Evolutionary conservation across 331 rosid genomes (phyloP), one percentile per base, ranked within the genome.

Genomic region (Erythrophleum ivorense): DNA sequence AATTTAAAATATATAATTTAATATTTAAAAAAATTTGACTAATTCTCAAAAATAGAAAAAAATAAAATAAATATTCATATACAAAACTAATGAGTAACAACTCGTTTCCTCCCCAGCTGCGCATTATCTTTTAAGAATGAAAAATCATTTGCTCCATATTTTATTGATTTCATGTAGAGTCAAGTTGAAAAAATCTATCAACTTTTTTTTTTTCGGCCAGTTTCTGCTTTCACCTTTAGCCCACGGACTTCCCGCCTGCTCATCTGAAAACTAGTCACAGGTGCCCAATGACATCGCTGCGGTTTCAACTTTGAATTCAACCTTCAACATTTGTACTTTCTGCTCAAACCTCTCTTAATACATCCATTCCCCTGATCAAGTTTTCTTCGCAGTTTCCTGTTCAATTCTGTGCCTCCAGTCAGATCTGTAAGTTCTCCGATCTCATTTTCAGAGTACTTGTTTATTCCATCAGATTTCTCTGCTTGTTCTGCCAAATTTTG

Each of bases 191-290:
- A 36, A 36, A 36, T 36, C 40, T 36, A 36, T 0, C 16, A 15
- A 11, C 9, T 49, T 49, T 12, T 49, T 3, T 8, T 10, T 62
- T 62, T 60, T 62, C 15, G 11, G 6, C 5, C 33, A 63, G 5
- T 13, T 65, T 13, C 36, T 10, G 10, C 9, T 36, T 16, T 36
- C n/a, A 62, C 31, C 9, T 33, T 5, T 2, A 19, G 62, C 81
- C 68, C 79, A 68, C 34, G 46, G 65, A 58, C 62, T 80, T 84
- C 87, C 78, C 84, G 83, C 81, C 21, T 18, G 55, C 48, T 33
- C 36, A 64, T 68, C 36, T 54, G 72, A 65, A 71, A 59, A 21
- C 45, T 14, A 14, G 24, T 46, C 75, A 3, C 19, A 58, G 29
- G 71, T 48, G 45, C 54, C 45, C 55, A 33, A 6, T 54, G 24